Base-by-base conservation (phyloP, 2,329 filamentous ascomycete species). In the Nemania bipapillata region DNA sequence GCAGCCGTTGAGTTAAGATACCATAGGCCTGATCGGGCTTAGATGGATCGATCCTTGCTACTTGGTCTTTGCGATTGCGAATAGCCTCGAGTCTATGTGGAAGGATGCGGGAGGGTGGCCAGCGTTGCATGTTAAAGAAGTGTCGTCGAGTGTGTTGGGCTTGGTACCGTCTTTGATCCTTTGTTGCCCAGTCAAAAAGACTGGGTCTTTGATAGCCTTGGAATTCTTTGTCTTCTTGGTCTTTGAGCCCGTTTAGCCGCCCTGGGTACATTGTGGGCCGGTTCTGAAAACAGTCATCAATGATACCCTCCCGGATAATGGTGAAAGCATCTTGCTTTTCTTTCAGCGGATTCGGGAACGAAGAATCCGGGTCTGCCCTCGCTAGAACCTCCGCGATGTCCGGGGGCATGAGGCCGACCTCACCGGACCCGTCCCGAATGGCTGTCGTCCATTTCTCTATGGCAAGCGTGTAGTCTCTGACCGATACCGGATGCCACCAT, bases 71-170 rank as follows among this genome's bases (percentile, higher is more conserved):
- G n/a, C 80, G 78, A 3, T 53, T 56, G 1, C 22, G 54, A 63
- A 84, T 79, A 20, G 70, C 58, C 12, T 73, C 65, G 58, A 78
- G 77, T n/a, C 70, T 75, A 24, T 74, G 71, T 26, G 74, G 58
- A 6, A 68, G 75, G 70, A 85, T 82, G 60, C 82, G 73, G 28
- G 81, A 72, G 22, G 82, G 50, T 40, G 85, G 85, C 85, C 85
- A 87, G 45, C 84, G 80, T 72, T 83, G 78, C 52, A 87, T 75
- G 69, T 77, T 75, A 77, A 85, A 87, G 74, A 80, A 86, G 5
- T 73, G 70, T 53, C 71, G 74, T 59, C 77, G 74, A 17, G 73
- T 76, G 60, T 75, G 76, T 24, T 70, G 72, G 6, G 77, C 75
- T 57, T 79, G 76, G 64, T 71, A 77, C 56, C 72, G 70, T 62